Conservation (phyloP, 495 filamentous ascomycete species). For the Astrocystis sublimbata region DNA sequence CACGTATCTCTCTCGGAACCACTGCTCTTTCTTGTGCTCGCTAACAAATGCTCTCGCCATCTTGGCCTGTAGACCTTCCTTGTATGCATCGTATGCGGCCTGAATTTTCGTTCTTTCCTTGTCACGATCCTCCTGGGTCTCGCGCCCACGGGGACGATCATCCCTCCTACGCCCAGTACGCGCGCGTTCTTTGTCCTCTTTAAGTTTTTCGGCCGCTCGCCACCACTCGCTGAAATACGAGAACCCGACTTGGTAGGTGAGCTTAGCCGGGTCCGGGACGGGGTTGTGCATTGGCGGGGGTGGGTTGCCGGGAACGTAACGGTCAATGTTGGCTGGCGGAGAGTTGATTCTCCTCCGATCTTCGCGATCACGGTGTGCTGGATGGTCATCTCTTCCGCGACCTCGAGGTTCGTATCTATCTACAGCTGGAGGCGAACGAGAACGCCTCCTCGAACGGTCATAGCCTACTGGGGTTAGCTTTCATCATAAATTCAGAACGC, state of each 20-base stretch:
- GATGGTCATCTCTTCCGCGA: conserved; percentile 69
- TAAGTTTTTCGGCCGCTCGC: conserved; percentile 79
- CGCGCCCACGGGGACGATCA: conserved; percentile 70
- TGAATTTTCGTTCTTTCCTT: conserved; percentile 90
- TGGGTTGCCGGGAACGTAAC: conserved; percentile 83
- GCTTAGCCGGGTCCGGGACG: conserved; percentile 74
- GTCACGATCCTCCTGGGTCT: conserved; percentile 81
- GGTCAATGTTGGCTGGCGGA: conserved; percentile 78
- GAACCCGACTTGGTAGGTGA: conserved; percentile 94
- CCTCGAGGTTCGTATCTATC: conserved; percentile 71
- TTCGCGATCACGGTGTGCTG: conserved; percentile 57
- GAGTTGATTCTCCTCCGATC: conserved; percentile 57
- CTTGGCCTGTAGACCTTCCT: conserved; percentile 87
- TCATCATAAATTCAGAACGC: neutral
- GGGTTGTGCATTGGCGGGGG: conserved; percentile 59
- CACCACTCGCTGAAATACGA: conserved; percentile 98
- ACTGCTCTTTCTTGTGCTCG: conserved; percentile 89
- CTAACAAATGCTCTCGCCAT: conserved; percentile 88
- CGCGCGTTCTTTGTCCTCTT: conserved; percentile 80
- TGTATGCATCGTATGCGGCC: conserved; percentile 88
- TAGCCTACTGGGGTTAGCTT: conserved; percentile 34
- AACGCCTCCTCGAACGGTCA: conserved; percentile 56
- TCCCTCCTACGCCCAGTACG: conserved; percentile 73
- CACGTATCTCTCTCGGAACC: conserved; percentile 96
- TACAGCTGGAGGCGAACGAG: conserved; percentile 69